Percentiles rank a stretch among this genome's conserved stretches.
Conservation (phyloP, 768 basidiomycete species). For the Clavaria fumosa region DNA sequence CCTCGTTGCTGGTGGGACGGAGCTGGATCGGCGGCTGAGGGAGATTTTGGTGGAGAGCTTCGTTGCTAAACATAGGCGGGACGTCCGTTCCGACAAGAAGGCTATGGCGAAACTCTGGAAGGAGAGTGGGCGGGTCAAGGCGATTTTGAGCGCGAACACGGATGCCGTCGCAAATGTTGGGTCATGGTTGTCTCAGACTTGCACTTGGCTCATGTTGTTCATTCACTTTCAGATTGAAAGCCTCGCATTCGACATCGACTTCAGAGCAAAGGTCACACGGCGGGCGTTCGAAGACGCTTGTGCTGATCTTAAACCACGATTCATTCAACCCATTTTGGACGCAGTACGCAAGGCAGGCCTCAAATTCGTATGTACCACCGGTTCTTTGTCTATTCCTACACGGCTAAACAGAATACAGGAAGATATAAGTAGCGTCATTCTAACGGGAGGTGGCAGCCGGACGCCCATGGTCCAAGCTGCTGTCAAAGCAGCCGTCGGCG, state of each 20-base stretch:
- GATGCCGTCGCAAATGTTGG: constrained; percentile 61
- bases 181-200: constrained; percentile 30
- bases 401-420: constrained; percentile 27
- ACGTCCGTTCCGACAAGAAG: constrained; percentile 56
- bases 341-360: constrained; percentile 55
- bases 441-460: constrained; percentile 83
- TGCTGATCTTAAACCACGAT: constrained; percentile 45
- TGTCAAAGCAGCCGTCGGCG: constrained; percentile 62
- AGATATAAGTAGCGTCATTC: constrained; percentile 75
- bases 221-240: constrained; percentile 54
- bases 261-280: constrained; percentile 62
- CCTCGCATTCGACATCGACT: constrained; percentile 81
- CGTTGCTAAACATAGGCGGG: constrained; percentile 50
- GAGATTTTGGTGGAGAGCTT: constrained; percentile 69
- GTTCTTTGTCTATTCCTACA: background rate
- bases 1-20: constrained; percentile 59
- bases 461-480: constrained; percentile 86
- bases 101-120: constrained; percentile 93
- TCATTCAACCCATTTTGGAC: constrained; percentile 57
- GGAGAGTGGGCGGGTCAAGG: constrained; percentile 83
- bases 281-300: constrained; percentile 66
- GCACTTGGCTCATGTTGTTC: constrained; percentile 5
- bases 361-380: constrained; percentile 34
- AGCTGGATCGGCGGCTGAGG: constrained; percentile 69
- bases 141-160: constrained; percentile 82